Conservation (phyloP, 495 filamentous ascomycete genomes). For the Pseudevernia furfuracea region DNA sequence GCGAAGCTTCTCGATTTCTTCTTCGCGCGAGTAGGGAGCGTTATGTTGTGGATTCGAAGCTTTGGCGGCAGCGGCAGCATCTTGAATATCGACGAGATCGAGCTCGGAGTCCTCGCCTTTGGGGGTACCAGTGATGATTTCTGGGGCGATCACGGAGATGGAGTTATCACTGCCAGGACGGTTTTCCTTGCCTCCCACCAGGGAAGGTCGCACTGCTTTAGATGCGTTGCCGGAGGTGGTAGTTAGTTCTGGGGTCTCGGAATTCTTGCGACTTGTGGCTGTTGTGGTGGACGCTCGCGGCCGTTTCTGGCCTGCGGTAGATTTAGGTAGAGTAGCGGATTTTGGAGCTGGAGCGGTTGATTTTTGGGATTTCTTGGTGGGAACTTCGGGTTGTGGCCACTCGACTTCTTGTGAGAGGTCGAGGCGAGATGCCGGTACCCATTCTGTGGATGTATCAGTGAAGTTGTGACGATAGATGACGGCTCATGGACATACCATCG, state of each 20-base stretch:
- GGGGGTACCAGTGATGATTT: constrained; percentile 45
- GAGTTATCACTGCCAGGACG: constrained; percentile 39
- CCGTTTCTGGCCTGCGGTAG: constrained; percentile 39
- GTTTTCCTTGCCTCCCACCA: constrained; percentile 56
- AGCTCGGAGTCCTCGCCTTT: constrained; percentile 53
- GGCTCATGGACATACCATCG: constrained; percentile 46
- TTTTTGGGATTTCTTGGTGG: constrained; percentile 56
- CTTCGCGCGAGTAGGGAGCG: constrained; percentile 66
- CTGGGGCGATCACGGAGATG: constrained; percentile 43
- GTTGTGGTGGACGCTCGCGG: constrained; percentile 33
- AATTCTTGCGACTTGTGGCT: constrained; percentile 48
- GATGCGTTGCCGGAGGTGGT: constrained; percentile 41
- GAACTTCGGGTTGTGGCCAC: constrained; percentile 66
- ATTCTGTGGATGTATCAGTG: constrained; percentile 52
- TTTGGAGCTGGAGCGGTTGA: constrained; percentile 41
- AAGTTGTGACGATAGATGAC: not conserved
- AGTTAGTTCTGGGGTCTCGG: constrained; percentile 49
- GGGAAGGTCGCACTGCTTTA: constrained; percentile 34
- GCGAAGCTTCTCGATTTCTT: constrained; percentile 91
- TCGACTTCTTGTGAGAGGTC: constrained; percentile 73
- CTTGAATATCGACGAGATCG: constrained; percentile 58
- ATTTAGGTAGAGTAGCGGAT: constrained; percentile 29
- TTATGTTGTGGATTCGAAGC: constrained; percentile 36
- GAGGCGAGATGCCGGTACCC: constrained; percentile 73
- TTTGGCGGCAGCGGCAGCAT: constrained; percentile 48